Percentiles rank a stretch among this genome's conserved stretches.
These are phyloP conservation scores for Albugo candida DNA, from an alignment of 352 stramenopile genomes.

Conservation along the genomic window DNA sequence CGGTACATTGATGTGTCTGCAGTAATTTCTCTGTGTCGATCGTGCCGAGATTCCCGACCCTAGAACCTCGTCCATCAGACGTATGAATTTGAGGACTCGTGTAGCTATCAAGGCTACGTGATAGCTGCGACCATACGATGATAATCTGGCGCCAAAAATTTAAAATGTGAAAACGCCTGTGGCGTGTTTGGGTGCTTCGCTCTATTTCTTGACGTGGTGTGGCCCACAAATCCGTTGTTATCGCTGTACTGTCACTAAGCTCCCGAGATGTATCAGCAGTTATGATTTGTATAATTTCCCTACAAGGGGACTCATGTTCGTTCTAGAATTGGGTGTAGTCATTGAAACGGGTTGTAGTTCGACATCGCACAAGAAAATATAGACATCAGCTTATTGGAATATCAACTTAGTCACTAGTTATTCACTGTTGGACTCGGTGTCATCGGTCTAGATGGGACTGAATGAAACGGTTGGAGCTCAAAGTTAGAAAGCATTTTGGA, in stretches of 20 bases:
- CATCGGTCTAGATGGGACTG: too few species aligned
- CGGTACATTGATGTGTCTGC: constrained; percentile 69
- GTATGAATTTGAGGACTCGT: constrained; percentile 73
- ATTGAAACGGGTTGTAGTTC: too few species aligned
- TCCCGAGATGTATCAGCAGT: constrained; percentile 58
- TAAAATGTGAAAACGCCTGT: constrained; percentile 71
- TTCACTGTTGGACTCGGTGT: too few species aligned
- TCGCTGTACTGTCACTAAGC: constrained; percentile 77
- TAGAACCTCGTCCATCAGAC: constrained; percentile 55
- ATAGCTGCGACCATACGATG: constrained; percentile 74
- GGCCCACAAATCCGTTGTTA: constrained; percentile 70
- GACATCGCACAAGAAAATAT: too few species aligned
- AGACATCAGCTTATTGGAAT: constrained; percentile 38
- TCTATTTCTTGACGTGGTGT: constrained; percentile 64
- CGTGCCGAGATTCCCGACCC: constrained; percentile 63
- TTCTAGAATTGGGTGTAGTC: constrained; percentile 74
- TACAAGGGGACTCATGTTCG: constrained; percentile 62
- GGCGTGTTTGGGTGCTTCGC: constrained; percentile 67
- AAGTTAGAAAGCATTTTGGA: too few species aligned
- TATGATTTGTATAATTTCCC: constrained; percentile 61
- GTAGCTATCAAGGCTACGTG: constrained; percentile 61
- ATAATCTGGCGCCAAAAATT: constrained; percentile 66
- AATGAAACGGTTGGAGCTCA: too few species aligned
- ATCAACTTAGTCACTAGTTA: too few species aligned
- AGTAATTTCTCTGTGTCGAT: constrained; percentile 78